Percentiles rank a stretch among this genome's conserved stretches.
Evolutionary conservation across 73 alveolate genomes (phyloP).

Genomic region (Blepharisma japonicum): DNA sequence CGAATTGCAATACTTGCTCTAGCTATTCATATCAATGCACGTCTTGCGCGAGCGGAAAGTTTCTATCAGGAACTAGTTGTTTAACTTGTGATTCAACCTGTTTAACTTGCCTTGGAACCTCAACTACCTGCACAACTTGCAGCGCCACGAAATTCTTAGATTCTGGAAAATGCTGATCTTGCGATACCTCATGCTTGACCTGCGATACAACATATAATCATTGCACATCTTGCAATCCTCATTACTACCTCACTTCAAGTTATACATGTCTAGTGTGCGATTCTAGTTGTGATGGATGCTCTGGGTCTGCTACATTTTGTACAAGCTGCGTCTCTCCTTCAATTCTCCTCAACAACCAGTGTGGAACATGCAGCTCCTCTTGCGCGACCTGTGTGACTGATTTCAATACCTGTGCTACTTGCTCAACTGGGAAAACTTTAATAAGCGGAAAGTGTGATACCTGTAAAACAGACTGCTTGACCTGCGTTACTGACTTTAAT

Average conservation of each 20-base stretch:
- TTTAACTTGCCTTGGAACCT: neutral
- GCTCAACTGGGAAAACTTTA: slow-evolving; percentile 13
- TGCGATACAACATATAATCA: slow-evolving; percentile 11
- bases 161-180: slow-evolving; percentile 20
- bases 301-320: slow-evolving; percentile 28
- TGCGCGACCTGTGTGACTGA: slow-evolving; percentile 20
- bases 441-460: neutral
- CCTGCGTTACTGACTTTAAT: neutral
- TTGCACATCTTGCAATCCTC: slow-evolving; percentile 25
- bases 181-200: slow-evolving; percentile 18
- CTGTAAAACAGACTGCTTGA: slow-evolving; percentile 32
- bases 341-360: slow-evolving; percentile 22
- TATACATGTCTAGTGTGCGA: slow-evolving; percentile 25
- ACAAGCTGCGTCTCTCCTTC: slow-evolving; percentile 29
- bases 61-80: slow-evolving; percentile 21
- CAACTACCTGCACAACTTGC: neutral
- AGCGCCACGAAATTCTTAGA: neutral
- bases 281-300: slow-evolving; percentile 24
- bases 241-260: neutral
- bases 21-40: slow-evolving; percentile 16
- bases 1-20: slow-evolving; percentile 41
- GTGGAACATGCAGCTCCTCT: slow-evolving; percentile 29
- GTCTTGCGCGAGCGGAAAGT: slow-evolving; percentile 21
- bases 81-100: neutral
- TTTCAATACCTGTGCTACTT: neutral